Base-by-base conservation (phyloP, 352 stramenopile genomes). In the Phytophthora pseudosyringae region DNA sequence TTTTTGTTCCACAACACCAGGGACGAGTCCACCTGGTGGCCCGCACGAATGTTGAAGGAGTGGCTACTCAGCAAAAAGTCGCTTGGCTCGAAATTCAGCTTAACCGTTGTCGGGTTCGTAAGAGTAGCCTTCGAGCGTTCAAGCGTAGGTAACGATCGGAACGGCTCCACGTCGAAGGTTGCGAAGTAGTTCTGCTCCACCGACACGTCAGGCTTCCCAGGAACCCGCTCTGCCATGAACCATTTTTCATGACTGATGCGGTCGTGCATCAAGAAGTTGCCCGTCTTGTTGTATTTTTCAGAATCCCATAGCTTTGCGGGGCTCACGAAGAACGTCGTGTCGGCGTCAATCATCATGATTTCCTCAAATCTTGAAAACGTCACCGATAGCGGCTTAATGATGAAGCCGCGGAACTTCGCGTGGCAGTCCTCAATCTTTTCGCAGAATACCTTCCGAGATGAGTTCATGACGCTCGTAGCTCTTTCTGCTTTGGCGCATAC, bases 321-420 rank as follows among this genome's bases (percentile, higher is more conserved):
- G 44, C 83, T 79, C 8, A 81, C 57, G 33, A 91, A 72, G 46
- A 85, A 91, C 6, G 80, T 69, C 2, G 72, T 77, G 71, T 91
- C 82, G 39, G 80, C 80, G 53, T 91, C 82, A 16, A 91, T 29
- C 58, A 91, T 67, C 71, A 91, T 64, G 35, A 89, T 75, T 29
- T 91, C 71, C 28, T 81, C 61, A 46, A 91, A 89, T n/a, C 73
- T 71, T 21, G 82, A 89, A 36, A 83, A 83, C 15, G 71, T 32
- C 13, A 91, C 44, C 1, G 78, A 48, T 9, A 89, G 48, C 47
- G 79, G 55, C 59, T 87, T 87, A 56, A 89, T 84, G 36, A 85
- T 75, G 32, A 86, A 89, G 26, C 52, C 73, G 9, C 75, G 69
- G 55, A 86, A 87, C 13, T 74, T 76, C 11, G 59, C 44, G n/a